These are phyloP conservation scores for Uncinocarpus reesii DNA, from an alignment of 2,329 filamentous ascomycete genomes.

Conservation along the genomic window DNA sequence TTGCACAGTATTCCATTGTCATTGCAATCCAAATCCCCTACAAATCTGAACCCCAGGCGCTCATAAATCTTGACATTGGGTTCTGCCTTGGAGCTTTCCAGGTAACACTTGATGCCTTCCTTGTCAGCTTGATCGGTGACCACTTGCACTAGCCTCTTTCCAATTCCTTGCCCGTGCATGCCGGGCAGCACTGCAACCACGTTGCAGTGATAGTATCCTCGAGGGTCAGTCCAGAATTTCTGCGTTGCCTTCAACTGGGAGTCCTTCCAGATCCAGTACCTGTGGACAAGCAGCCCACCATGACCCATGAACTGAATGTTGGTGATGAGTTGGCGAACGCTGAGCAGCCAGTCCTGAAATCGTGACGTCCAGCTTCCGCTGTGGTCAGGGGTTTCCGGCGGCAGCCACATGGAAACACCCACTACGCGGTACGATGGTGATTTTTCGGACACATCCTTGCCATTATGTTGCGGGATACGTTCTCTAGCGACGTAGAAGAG, in stretches of 20 bases:
- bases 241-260: constrained; percentile 53
- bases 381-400: constrained; percentile 42
- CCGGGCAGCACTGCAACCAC: constrained; percentile 60
- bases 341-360: constrained; percentile 56
- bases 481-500: constrained; percentile 62
- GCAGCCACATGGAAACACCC: constrained; percentile 64
- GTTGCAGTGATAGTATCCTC: constrained; percentile 67
- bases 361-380: constrained; percentile 52
- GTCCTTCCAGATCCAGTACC: constrained; percentile 65
- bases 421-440: constrained; percentile 42
- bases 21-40: constrained; percentile 49
- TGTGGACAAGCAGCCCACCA: constrained; percentile 54
- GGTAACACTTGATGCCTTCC: constrained; percentile 56
- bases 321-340: constrained; percentile 54
- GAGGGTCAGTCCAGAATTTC: constrained; percentile 53
- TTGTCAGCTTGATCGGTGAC: constrained; percentile 55
- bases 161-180: constrained; percentile 57
- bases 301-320: constrained; percentile 55
- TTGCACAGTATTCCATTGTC: constrained; percentile 52
- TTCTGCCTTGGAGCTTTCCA: constrained; percentile 58
- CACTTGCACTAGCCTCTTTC: constrained; percentile 52
- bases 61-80: constrained; percentile 64
- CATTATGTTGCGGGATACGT: constrained; percentile 29
- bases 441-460: neutral
- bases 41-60: constrained; percentile 60